Base-by-base conservation (phyloP, 1,139 yeast genomes). In the Maudiozyma humilis region DNA sequence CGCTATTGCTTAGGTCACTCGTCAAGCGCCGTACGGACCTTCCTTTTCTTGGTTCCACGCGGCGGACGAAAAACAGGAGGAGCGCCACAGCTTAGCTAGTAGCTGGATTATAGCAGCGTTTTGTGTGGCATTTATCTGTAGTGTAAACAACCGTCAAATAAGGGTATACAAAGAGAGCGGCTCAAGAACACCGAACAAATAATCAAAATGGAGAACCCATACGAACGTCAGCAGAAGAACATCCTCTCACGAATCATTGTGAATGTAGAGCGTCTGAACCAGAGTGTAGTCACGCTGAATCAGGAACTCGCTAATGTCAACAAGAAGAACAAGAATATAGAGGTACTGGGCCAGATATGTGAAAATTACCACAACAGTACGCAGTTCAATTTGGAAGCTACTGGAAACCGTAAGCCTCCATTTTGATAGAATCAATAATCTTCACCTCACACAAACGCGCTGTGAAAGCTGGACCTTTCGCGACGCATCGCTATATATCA, bases 211-310 rank as follows among this genome's bases (percentile, higher is more conserved):
- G 91, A 85, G 65, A 87, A 87, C 56, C 96, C 96, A 3, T 93
- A 87, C 59, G 94, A 85, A 56, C 86, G 83, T 58, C 85, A 79
- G 7, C 96, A 88, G 57, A 82, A 78, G 50, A 88, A 88, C 15
- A 69, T 87, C 36, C 70, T 85, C 47, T 75, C 87, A 19, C 76
- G 96, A 51, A 84, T 87, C 32, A 79, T 84, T 45, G 78, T 76
- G 59, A 85, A 85, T 53, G 78, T 85, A 79, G 88, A 82, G 59
- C 71, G 79, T 49, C 68, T 85, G 51, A 85, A 84, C 58, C 86
- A 82, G 52, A 81, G 89, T 15, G 78, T 85, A 3, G 72, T 69
- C 10, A 74, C 76, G 6, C 69, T 86, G 56, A 87, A 86, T 61
- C 56, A 55, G 25, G 63, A 60, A 35, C 48, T 59, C 36, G 54